These are phyloP conservation scores for Pseudocercospora eumusae DNA, from an alignment of 2,329 filamentous ascomycete species.

Conservation along the genomic window DNA sequence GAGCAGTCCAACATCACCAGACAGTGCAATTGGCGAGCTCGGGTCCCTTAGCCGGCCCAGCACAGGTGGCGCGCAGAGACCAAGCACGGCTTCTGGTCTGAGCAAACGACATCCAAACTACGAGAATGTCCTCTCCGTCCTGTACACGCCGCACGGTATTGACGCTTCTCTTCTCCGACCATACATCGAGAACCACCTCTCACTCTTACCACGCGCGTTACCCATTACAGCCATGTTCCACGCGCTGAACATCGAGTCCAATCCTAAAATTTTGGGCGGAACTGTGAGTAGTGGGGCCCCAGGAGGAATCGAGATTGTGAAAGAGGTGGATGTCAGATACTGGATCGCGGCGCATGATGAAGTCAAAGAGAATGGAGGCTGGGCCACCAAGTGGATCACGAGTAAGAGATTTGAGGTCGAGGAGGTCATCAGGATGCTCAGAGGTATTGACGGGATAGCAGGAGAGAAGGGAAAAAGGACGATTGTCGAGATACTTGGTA, in stretches of 20 bases:
- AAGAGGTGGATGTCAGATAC: conserved; percentile 54
- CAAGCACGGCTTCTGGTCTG: conserved; percentile 4
- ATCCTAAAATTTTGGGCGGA: conserved; percentile 64
- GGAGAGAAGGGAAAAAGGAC: conserved; percentile 20
- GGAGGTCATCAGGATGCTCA: conserved; percentile 48
- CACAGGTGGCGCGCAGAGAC: conserved; percentile 11
- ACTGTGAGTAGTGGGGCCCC: conserved; percentile 60
- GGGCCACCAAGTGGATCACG: conserved; percentile 55
- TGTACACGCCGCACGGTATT: conserved; percentile 67
- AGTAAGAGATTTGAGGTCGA: conserved; percentile 49
- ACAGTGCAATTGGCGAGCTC: neutral
- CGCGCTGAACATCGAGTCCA: conserved; percentile 61
- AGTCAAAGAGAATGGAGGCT: conserved; percentile 57
- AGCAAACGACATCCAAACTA: conserved; percentile 19
- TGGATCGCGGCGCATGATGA: conserved; percentile 67
- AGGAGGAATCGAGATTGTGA: conserved; percentile 59
- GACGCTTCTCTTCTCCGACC: conserved; percentile 55
- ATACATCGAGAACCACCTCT: conserved; percentile 60
- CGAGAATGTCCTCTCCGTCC: conserved; percentile 55
- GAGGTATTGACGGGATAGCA: conserved; percentile 24
- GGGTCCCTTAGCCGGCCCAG: conserved; percentile 8
- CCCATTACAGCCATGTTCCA: conserved; percentile 66
- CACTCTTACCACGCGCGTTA: conserved; percentile 55
- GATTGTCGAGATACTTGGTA: conserved; percentile 17
- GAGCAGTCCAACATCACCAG: neutral